These are phyloP conservation scores for Volvox reticuliferus DNA, from an alignment of 139 green algal genomes.

Conservation along the genomic window DNA sequence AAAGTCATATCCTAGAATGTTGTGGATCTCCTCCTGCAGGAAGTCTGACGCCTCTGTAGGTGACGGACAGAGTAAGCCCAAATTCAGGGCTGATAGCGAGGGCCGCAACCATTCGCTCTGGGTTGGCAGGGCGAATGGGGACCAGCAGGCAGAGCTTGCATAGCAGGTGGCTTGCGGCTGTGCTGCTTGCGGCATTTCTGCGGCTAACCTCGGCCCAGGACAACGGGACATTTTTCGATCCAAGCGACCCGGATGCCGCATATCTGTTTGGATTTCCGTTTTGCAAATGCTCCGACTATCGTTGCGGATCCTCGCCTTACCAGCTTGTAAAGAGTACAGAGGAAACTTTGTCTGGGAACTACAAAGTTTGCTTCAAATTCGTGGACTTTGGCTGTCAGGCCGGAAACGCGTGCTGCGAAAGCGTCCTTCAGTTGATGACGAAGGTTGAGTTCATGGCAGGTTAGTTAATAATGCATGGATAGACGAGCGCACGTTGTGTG, in stretches of 20 bases:
- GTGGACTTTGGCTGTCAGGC: constrained; percentile 2
- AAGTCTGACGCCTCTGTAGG: neutral
- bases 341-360: neutral
- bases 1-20: neutral
- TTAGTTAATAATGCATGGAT: neutral
- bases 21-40: neutral
- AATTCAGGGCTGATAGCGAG: neutral
- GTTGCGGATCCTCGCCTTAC: constrained; percentile 28
- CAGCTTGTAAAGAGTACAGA: neutral
- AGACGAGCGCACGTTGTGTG: too few species aligned
- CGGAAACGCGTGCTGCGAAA: constrained; percentile 27
- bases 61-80: neutral
- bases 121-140: constrained; percentile 34
- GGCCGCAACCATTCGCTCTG: neutral
- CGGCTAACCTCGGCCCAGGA: neutral
- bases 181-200: neutral
- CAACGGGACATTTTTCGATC: neutral
- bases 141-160: constrained; percentile 33
- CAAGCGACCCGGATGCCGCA: neutral
- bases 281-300: constrained; percentile 37
- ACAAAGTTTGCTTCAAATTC: constrained; percentile 25
- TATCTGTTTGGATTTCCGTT: constrained; percentile 41
- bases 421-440: neutral
- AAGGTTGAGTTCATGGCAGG: constrained; percentile 45
- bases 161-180: neutral